phyloP scores from a whole-genome alignment of 345 rosid genomes.

The Eutrema japonicum region DNA sequence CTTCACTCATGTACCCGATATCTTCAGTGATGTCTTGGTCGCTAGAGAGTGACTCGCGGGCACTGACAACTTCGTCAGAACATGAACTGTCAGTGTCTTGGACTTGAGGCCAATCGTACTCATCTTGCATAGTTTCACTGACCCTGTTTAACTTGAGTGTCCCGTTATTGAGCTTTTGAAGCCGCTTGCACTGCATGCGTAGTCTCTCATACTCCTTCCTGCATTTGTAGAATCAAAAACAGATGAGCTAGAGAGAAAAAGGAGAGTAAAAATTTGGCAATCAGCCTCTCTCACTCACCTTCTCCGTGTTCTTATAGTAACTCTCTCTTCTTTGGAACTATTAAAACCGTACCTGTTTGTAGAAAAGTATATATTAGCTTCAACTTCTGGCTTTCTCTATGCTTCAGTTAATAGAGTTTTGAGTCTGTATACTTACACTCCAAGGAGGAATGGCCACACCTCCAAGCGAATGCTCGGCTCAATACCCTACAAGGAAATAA shows the following conservation, averaged over 20 bases:
- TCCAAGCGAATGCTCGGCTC: constrained; percentile 86
- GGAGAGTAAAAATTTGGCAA: background rate
- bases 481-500: constrained; percentile 67
- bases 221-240: constrained; percentile 41
- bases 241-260: constrained; percentile 6
- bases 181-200: constrained; percentile 67
- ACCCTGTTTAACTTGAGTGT: constrained; percentile 49
- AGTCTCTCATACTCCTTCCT: constrained; percentile 93
- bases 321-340: constrained; percentile 84
- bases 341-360: constrained; percentile 70
- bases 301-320: constrained; percentile 61
- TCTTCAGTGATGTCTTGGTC: constrained; percentile 57
- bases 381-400: background rate
- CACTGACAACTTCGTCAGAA: constrained; percentile 85
- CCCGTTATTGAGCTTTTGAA: constrained; percentile 50
- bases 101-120: constrained; percentile 48
- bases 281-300: constrained; percentile 60
- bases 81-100: constrained; percentile 61
- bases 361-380: constrained; percentile 11
- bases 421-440: constrained; percentile 69
- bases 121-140: constrained; percentile 40
- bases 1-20: constrained; percentile 60
- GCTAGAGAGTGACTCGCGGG: constrained; percentile 79
- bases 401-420: constrained; percentile 8
- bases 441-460: constrained; percentile 99